Evolutionary conservation across 129 eudicot genomes (phyloP), one percentile per base, ranked within the genome.

Genomic region (Logfia minima): DNA sequence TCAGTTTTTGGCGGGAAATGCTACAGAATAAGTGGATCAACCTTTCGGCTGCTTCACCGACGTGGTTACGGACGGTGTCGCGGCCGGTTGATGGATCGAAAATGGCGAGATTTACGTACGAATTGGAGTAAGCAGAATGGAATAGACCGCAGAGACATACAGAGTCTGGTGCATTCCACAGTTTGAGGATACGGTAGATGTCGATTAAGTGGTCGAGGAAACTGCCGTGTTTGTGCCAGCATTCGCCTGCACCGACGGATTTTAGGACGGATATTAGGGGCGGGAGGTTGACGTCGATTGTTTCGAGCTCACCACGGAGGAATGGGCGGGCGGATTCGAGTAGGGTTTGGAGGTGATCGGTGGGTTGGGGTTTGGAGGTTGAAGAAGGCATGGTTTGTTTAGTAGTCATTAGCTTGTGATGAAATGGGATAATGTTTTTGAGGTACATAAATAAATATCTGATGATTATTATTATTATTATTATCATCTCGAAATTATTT

Each of bases 161-260:
- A 4, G 90, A 39, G 9, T 89, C 89, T 0, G 96, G 97, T 6
- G 88, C 85, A 1, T 82, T 69, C 99, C 99, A 94, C 10, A 94
- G 86, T 61, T 86, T 89, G 74, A 94, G 93, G 19, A 94, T 91
- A 9, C 89, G 87, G 76, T 91, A 86, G 66, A 87, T 83, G 78
- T 90, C 96, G 55, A 89, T 26, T n/a, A 94, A 90, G 81, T 94
- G 99, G 19, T 89, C 96, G 26, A 94, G 96, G 82, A 94, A 94
- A 71, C 92, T 94, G 74, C 97, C 99, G 66, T 94, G 97, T 74
- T 91, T 91, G 88, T 94, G 99, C 97, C 99, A 94, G 84, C 99
- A 94, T 82, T 94, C 99, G 22, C 92, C 97, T 48, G 99, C 99
- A 0, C 99, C 99, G 53, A 86, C 99, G 13, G 93, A 86, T 4